Percentiles rank a stretch among this genome's conserved stretches.
Evolutionary conservation across 2,329 filamentous ascomycete species (phyloP).

Genomic region (Fusarium redolens): DNA sequence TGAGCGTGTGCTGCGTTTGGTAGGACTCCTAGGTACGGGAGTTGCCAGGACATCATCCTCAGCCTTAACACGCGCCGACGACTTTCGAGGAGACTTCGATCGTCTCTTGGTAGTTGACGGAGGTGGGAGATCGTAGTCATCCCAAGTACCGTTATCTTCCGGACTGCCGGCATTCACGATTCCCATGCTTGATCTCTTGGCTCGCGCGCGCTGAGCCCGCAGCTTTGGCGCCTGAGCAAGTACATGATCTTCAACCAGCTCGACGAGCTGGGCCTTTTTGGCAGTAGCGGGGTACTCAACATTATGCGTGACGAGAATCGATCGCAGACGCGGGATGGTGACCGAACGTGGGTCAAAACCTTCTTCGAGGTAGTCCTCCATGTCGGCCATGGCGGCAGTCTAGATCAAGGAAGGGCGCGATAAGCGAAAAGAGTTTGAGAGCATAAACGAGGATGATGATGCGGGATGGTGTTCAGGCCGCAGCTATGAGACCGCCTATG

Average conservation of each 20-base stretch:
- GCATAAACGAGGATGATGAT: slow-evolving; percentile 21
- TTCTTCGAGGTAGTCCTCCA: slow-evolving; percentile 86
- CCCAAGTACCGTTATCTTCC: slow-evolving; percentile 71
- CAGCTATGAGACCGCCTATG: slow-evolving; percentile 24
- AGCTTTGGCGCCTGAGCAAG: slow-evolving; percentile 82
- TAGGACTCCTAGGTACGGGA: slow-evolving; percentile 57
- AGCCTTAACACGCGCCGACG: slow-evolving; percentile 63
- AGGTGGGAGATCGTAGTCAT: slow-evolving; percentile 67
- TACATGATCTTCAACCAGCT: slow-evolving; percentile 83
- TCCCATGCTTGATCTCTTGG: slow-evolving; percentile 87
- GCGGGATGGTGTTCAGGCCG: slow-evolving; percentile 31
- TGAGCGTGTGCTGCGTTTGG: slow-evolving; percentile 66
- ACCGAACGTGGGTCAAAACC: slow-evolving; percentile 86
- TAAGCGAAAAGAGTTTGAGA: slow-evolving; percentile 9
- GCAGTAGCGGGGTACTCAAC: slow-evolving; percentile 87
- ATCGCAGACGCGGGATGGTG: slow-evolving; percentile 88
- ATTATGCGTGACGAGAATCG: slow-evolving; percentile 90
- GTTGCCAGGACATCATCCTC: slow-evolving; percentile 60
- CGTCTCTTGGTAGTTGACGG: slow-evolving; percentile 63
- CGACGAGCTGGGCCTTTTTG: slow-evolving; percentile 90
- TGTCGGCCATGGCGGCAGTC: slow-evolving; percentile 66
- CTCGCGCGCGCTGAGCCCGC: slow-evolving; percentile 77
- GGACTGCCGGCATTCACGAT: slow-evolving; percentile 78
- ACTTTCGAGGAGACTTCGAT: slow-evolving; percentile 66
- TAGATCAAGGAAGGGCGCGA: slow-evolving; percentile 16